phyloP scores from a whole-genome alignment of 192 early-diverging fungal genomes.

The Backusella parvicylindrica region DNA sequence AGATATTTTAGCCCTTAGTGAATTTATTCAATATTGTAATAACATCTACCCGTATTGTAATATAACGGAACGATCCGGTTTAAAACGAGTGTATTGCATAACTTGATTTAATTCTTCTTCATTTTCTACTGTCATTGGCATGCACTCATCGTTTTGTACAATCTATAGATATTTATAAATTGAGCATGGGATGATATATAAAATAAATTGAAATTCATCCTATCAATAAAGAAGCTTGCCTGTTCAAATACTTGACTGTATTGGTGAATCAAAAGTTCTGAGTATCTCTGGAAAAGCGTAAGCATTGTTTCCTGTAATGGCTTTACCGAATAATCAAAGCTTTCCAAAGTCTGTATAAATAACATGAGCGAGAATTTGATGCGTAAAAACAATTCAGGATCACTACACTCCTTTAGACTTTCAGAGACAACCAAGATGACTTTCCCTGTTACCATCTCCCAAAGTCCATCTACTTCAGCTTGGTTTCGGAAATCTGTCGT shows the following conservation, averaged over 20 bases:
- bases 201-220: background rate
- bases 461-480: conserved; percentile 82
- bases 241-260: conserved; percentile 65
- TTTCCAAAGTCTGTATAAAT: conserved; percentile 91
- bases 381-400: conserved; percentile 74
- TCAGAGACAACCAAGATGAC: conserved; percentile 77
- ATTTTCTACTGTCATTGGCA: conserved; percentile 67
- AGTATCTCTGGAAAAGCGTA: conserved; percentile 75
- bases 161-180: no score
- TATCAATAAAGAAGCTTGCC: conserved; percentile 16
- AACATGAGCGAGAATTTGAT: conserved; percentile 75
- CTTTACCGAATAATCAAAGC: conserved; percentile 74
- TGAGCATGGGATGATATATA: background rate
- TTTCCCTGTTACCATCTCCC: conserved; percentile 83
- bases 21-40: no score
- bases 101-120: conserved; percentile 63
- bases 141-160: conserved; percentile 79
- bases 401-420: conserved; percentile 72
- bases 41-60: conserved; percentile 22
- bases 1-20: background rate
- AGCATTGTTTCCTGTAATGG: conserved; percentile 68
- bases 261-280: conserved; percentile 68
- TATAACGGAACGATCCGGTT: conserved; percentile 42
- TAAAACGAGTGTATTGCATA: conserved; percentile 57
- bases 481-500: conserved; percentile 88